Conservation (phyloP, 2,329 filamentous ascomycete genomes). For the Penicillium sclerotiorum region DNA sequence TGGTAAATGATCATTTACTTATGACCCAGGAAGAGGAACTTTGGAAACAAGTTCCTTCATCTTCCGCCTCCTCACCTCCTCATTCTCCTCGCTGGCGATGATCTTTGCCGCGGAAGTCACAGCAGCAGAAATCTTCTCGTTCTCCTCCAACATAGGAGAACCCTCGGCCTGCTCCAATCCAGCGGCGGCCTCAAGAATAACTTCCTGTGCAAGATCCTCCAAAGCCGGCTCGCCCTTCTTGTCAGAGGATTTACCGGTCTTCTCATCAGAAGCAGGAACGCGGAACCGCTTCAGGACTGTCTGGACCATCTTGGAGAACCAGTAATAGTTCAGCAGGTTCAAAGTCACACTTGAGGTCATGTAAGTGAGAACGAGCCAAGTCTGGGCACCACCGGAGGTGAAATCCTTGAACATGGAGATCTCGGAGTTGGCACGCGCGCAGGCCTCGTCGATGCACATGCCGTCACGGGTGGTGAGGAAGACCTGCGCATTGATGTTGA, state of each 20-base stretch:
- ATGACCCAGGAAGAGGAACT: slow-evolving; percentile 9
- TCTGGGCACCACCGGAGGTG: slow-evolving; percentile 49
- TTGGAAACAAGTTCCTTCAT: slow-evolving; percentile 3
- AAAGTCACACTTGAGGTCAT: slow-evolving; percentile 61
- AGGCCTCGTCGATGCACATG: slow-evolving; percentile 42
- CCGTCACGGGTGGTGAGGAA: slow-evolving; percentile 37
- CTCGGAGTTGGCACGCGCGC: slow-evolving; percentile 46
- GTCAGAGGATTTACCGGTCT: slow-evolving; percentile 13
- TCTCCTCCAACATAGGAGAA: slow-evolving; percentile 21
- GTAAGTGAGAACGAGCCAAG: slow-evolving; percentile 63
- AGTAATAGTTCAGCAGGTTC: slow-evolving; percentile 66
- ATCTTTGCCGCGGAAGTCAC: not conserved
- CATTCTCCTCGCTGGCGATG: not conserved
- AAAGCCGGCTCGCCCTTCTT: slow-evolving; percentile 29
- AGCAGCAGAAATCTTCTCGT: too few relatives aligned
- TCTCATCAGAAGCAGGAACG: slow-evolving; percentile 24
- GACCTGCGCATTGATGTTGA: slow-evolving; percentile 36
- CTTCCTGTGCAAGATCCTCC: slow-evolving; percentile 33
- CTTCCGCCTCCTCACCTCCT: slow-evolving; percentile 5
- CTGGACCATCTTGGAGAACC: slow-evolving; percentile 70
- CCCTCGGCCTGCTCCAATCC: slow-evolving; percentile 35
- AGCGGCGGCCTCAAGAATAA: slow-evolving; percentile 40
- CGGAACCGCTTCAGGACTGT: slow-evolving; percentile 66
- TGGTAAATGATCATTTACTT: not conserved
- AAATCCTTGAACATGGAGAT: slow-evolving; percentile 53